Base-by-base conservation (phyloP, 2,329 filamentous ascomycete genomes). In the Paramyrothecium sp. region DNA sequence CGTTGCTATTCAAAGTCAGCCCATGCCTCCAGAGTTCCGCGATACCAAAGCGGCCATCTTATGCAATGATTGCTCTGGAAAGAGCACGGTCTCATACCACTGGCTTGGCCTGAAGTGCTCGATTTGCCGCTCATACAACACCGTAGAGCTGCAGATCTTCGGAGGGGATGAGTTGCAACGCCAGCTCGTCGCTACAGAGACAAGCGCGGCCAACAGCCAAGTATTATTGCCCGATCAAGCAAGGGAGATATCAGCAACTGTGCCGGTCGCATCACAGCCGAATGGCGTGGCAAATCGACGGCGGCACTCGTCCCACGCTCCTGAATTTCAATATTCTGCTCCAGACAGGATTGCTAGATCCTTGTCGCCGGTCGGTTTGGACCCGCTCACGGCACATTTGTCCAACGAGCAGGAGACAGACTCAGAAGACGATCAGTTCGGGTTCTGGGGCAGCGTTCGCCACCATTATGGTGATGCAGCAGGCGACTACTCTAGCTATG, bases 11-110 rank as follows among this genome's bases (percentile, higher is more conserved):
- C 84, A 90, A 62, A 83, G 83, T 49, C 95, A 99, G 70, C 95
- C 95, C 2, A 98, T 99, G 92, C 95, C 95, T 0, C 76, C 81
- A 7, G 90, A 96, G 61, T 96, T 93, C 67, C 81, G 79, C 59
- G 86, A 92, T 65, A 92, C 91, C 5, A 87, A 87, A 60, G 94
- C 92, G 16, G 85, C 93, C 61, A 86, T 98, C 53, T 86, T 93
- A 60, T 99, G 95, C 74, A 98, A 99, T 71, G 95, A 99, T 75
- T 99, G 95, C 74, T 91, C 88, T 50, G 90, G 90, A 13, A 93
- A 92, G 70, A 93, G 89, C 60, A 89, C 90, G 21, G 92, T 95
- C 21, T 83, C 85, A 30, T 99, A 96, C 70, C 95, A 99, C 74
- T 99, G 95, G 92, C 79, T 98, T 4, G 95, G 95, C 0, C 79